Base-by-base conservation (phyloP, 371 early-diverging fungal genomes). In the Mucor piriformis region DNA sequence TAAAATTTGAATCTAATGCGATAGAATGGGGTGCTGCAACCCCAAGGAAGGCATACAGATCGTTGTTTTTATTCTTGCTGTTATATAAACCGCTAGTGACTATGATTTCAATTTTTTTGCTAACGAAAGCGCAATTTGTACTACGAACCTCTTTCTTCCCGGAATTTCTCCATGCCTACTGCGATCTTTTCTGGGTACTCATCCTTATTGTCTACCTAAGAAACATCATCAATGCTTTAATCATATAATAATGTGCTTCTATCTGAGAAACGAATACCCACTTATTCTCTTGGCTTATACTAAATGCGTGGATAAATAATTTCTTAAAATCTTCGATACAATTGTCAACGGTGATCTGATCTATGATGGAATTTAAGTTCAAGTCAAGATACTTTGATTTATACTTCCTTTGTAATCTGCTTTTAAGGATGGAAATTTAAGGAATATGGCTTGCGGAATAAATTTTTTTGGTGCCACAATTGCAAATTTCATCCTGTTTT, bases 211-310 rank as follows among this genome's bases (percentile, higher is more conserved):
- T 24, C 21, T 8, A 35, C 21, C n/a, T n/a, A 12, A 6, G 35
- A 11, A 50, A 50, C 51, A 21, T 50, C 51, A 35, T 35, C 34
- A 16, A 50, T 50, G 11, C 6, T 15, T 4, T 20, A 10, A 16
- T 34, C 51, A n/a, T n/a, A 3, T 50, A 18, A 32, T 50, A 50
- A 11, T 50, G 35, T 6, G 37, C 32, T 16, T 50, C 51, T 2
- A 50, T 15, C 35, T 50, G 51, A 16, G 51, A 35, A 20, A 50
- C 16, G 10, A 35, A 50, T 6, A 50, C 20, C 51, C 51, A 50
- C 16, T 50, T 50, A 21, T 21, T 11, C 21, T 32, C n/a, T 35
- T 50, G 49, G n/a, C 38, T 38, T 3, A 38, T 15, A 38, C 6
- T 15, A 38, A 38, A 10, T 38, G 38, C 6, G n/a, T 38, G 6